Evolutionary conservation across 2,329 filamentous ascomycete genomes (phyloP).

Genomic region (Tolypocladium guangdongense): DNA sequence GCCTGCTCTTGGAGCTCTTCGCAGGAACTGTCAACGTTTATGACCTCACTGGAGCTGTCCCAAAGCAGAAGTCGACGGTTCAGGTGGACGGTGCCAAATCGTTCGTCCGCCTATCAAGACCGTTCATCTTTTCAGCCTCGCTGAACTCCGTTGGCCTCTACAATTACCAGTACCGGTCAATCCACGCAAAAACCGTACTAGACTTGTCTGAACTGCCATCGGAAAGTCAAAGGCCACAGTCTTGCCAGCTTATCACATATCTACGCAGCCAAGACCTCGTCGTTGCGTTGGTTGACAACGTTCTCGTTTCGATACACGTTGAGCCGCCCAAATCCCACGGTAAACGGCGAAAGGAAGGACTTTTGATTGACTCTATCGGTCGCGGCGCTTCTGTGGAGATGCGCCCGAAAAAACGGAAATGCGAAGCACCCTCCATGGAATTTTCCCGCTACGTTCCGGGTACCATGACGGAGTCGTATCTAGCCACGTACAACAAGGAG

Average conservation of each 20-base stretch:
- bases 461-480: conserved; percentile 38
- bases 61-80: conserved; percentile 46
- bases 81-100: conserved; percentile 42
- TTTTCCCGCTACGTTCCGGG: conserved; percentile 33
- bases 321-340: conserved; percentile 47
- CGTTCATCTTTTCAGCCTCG: conserved; percentile 54
- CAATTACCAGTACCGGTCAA: conserved; percentile 56
- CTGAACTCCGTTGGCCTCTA: conserved; percentile 47
- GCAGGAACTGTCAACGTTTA: conserved; percentile 46
- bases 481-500: conserved; percentile 32
- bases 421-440: conserved; percentile 17
- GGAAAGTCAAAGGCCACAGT: conserved; percentile 21
- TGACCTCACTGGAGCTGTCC: conserved; percentile 51
- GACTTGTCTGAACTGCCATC: conserved; percentile 30
- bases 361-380: conserved; percentile 64
- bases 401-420: conserved; percentile 20
- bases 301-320: conserved; percentile 59
- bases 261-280: conserved; percentile 56
- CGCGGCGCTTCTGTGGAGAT: conserved; percentile 41
- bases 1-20: conserved; percentile 50
- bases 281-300: conserved; percentile 51
- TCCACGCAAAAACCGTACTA: conserved; percentile 39
- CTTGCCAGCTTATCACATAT: conserved; percentile 44
- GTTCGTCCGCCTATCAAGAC: conserved; percentile 56
- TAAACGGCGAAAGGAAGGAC: conserved; percentile 46